These are phyloP conservation scores for Narthecium ossifragum DNA, from an alignment of 106 monocot genomes.

Conservation along the genomic window DNA sequence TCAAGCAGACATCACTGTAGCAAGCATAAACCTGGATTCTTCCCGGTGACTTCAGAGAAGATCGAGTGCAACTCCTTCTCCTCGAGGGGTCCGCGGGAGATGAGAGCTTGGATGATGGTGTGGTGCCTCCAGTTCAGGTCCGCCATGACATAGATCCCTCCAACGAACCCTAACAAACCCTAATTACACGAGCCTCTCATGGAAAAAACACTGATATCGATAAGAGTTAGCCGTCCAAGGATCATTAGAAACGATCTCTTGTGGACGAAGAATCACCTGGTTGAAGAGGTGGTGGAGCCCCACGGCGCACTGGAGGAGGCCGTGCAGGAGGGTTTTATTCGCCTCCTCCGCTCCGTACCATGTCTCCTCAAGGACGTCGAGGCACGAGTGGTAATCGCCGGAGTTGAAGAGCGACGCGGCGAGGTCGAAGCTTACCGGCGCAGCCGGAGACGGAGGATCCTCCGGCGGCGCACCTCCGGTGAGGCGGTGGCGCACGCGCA, in stretches of 20 bases:
- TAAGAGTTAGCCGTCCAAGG: no score
- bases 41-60: constrained; percentile 68
- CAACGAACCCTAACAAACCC: background rate
- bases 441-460: constrained; percentile 2
- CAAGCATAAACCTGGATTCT: constrained; percentile 50
- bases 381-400: constrained; percentile 75
- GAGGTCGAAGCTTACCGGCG: constrained; percentile 32
- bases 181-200: no score
- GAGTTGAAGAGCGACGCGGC: constrained; percentile 72
- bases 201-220: no score
- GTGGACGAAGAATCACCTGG: constrained; percentile 60
- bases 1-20: background rate
- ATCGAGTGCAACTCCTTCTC: constrained; percentile 60
- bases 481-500: constrained; percentile 7
- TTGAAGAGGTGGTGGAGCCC: constrained; percentile 87
- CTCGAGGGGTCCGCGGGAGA: constrained; percentile 68
- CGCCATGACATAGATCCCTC: constrained; percentile 15
- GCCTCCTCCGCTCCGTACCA: constrained; percentile 91
- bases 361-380: constrained; percentile 74
- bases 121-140: constrained; percentile 61
- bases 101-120: constrained; percentile 70
- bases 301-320: constrained; percentile 80
- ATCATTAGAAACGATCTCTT: no score
- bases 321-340: constrained; percentile 62
- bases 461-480: constrained; percentile 7